Evolutionary conservation across 371 early-diverging fungal genomes (phyloP).

Genomic region (Conidiobolus incongruus): DNA sequence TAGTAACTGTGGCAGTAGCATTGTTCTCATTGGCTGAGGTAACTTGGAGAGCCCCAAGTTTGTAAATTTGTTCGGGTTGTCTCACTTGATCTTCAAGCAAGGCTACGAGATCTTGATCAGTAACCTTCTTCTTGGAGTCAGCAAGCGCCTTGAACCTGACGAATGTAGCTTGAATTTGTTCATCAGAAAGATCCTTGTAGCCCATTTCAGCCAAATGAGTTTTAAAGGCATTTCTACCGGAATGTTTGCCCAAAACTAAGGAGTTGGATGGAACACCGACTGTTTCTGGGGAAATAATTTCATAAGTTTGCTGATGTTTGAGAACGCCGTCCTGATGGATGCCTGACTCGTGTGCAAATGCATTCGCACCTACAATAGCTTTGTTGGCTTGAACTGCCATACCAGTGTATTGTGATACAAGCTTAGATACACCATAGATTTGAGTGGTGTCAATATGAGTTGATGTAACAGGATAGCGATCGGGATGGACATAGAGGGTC

Average conservation of each 20-base stretch:
- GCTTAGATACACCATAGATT: constrained; percentile 64
- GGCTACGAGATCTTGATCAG: constrained; percentile 71
- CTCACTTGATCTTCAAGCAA: constrained; percentile 46
- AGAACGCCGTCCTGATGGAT: constrained; percentile 96
- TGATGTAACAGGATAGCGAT: constrained; percentile 46
- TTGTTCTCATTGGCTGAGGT: constrained; percentile 39
- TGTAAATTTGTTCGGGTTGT: too few species aligned
- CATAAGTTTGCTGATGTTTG: constrained; percentile 84
- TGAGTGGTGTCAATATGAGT: constrained; percentile 72
- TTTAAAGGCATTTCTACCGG: constrained; percentile 83
- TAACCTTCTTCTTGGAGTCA: constrained; percentile 76
- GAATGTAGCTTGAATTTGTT: constrained; percentile 58
- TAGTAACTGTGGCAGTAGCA: constrained; percentile 49
- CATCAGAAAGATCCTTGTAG: constrained; percentile 30
- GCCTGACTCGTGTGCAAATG: constrained; percentile 92
- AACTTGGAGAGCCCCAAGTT: constrained; percentile 46
- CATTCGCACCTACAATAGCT: constrained; percentile 91
- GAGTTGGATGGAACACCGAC: constrained; percentile 68
- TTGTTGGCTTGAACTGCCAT: constrained; percentile 91
- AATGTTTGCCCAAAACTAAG: constrained; percentile 86
- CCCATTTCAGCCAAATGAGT: constrained; percentile 58
- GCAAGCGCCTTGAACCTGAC: constrained; percentile 71
- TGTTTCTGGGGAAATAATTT: constrained; percentile 80
- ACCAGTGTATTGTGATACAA: constrained; percentile 73
- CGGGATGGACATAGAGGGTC: constrained; percentile 78